These are phyloP conservation scores for Trichosporon ovoides DNA, from an alignment of 1,284 basidiomycete genomes.

Conservation along the genomic window DNA sequence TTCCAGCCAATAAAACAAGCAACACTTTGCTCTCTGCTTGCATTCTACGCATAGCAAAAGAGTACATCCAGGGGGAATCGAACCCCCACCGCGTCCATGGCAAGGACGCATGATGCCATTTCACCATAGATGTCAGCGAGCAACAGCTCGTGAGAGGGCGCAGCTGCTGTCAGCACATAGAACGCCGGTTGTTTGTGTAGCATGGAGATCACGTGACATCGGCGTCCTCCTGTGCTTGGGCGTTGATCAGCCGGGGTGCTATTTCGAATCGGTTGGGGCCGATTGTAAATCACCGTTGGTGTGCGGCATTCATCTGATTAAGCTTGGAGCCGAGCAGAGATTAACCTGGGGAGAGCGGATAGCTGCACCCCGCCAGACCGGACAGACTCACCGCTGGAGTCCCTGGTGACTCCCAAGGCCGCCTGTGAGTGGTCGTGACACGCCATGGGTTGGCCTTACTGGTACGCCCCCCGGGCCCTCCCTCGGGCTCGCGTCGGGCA, in stretches of 20 bases:
- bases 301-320: no score
- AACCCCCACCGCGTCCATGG: constrained; percentile 4
- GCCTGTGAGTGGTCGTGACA: no score
- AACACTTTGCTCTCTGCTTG: background rate
- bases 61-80: constrained; percentile 6
- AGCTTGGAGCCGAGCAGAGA: background rate
- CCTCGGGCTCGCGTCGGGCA: no score
- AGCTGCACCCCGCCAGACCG: no score
- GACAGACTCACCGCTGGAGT: no score
- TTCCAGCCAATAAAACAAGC: background rate
- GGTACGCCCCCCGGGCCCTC: no score
- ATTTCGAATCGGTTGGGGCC: background rate
- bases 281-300: background rate
- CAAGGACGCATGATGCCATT: constrained; percentile 4
- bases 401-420: no score
- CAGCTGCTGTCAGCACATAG: background rate
- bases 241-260: background rate
- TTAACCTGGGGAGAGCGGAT: background rate
- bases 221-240: background rate
- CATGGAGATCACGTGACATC: background rate
- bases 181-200: background rate
- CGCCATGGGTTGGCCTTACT: no score
- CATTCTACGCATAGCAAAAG: background rate
- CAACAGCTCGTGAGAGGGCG: background rate
- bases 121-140: constrained; percentile 2